Conservation (phyloP, 108 stramenopile species). For the Fragilaria crotonensis region DNA sequence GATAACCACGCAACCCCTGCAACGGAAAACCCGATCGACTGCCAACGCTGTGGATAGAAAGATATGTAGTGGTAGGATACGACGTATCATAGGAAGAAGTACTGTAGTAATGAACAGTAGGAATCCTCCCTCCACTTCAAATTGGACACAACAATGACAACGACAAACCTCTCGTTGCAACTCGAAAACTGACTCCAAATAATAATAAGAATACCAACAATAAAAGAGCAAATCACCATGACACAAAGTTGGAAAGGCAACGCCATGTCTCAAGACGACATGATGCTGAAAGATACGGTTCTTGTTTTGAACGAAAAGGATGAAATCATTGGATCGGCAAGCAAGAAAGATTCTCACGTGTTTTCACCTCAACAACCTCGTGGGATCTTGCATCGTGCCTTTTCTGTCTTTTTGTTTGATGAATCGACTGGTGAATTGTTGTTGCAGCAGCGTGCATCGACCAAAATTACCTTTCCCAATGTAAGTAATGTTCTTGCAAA, state of each 20-base stretch:
- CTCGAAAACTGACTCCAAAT: too few relatives aligned
- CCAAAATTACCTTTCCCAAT: conserved; percentile 98
- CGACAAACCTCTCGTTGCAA: too few relatives aligned
- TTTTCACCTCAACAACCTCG: conserved; percentile 55
- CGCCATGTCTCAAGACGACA: conserved; percentile 68
- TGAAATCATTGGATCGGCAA: conserved; percentile 67
- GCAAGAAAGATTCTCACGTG: conserved; percentile 63
- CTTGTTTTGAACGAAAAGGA: conserved; percentile 73
- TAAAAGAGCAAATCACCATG: background rate
- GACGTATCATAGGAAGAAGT: too few relatives aligned
- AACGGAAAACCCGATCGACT: too few relatives aligned
- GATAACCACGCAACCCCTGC: too few relatives aligned
- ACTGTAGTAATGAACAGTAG: too few relatives aligned
- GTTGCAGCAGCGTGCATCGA: conserved; percentile 89
- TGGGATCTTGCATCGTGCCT: conserved; percentile 94
- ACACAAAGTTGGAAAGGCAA: conserved; percentile 48
- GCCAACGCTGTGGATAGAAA: too few relatives aligned
- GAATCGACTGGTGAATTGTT: conserved; percentile 74
- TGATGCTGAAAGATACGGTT: conserved; percentile 82
- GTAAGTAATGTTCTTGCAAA: conserved; percentile 15
- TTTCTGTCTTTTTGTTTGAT: conserved; percentile 97
- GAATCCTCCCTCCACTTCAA: too few relatives aligned
- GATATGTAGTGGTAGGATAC: too few relatives aligned
- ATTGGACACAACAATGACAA: too few relatives aligned
- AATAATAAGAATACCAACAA: background rate